phyloP scores from a whole-genome alignment of 768 basidiomycete genomes.

The Rubroboletus pulcherrimus region DNA sequence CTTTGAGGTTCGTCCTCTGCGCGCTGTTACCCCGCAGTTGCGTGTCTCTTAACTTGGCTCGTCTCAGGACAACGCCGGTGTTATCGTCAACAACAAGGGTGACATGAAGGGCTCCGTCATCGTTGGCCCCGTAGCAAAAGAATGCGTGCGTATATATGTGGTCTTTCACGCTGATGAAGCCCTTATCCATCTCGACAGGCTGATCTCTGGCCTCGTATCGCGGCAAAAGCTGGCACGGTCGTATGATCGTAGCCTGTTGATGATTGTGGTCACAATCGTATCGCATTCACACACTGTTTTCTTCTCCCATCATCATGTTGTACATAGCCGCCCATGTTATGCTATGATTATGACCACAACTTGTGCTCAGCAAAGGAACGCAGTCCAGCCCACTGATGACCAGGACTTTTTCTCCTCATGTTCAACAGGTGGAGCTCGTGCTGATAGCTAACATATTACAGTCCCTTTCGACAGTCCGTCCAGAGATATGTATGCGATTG shows the following conservation, averaged over 20 bases:
- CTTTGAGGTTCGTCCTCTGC: conserved; percentile 65
- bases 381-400: background rate
- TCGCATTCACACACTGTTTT: conserved; percentile 1
- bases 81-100: conserved; percentile 97
- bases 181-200: conserved; percentile 46
- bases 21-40: background rate
- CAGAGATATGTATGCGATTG: background rate
- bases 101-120: conserved; percentile 99
- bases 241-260: conserved; percentile 51
- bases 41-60: background rate
- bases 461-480: background rate
- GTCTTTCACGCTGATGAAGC: background rate
- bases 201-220: conserved; percentile 99
- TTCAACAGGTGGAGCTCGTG: background rate
- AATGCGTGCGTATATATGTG: conserved; percentile 69
- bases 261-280: conserved; percentile 13
- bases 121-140: conserved; percentile 97
- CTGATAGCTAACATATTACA: background rate
- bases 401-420: background rate
- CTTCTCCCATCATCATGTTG: conserved; percentile 10
- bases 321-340: conserved; percentile 18
- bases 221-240: conserved; percentile 97
- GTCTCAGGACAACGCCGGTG: conserved; percentile 85
- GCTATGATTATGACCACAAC: conserved; percentile 20
- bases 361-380: background rate